phyloP scores from a whole-genome alignment of 768 basidiomycete genomes.

The Asterophora lycoperdoides region DNA sequence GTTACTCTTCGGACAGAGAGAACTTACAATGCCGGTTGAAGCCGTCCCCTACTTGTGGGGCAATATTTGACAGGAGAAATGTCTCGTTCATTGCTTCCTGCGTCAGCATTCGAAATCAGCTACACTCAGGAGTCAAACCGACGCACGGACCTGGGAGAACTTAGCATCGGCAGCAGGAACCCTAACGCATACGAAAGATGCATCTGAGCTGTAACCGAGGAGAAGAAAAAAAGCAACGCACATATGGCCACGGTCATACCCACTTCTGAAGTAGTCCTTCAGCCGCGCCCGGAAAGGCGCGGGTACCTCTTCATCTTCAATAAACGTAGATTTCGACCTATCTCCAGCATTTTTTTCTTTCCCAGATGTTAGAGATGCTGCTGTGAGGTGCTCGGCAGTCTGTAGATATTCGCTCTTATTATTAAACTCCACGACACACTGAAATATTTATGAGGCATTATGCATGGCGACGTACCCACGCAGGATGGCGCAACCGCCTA shows the following conservation, averaged over 20 bases:
- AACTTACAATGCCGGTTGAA: constrained; percentile 93
- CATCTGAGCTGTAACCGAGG: neutral
- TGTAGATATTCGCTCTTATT: constrained; percentile 25
- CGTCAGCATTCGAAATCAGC: neutral
- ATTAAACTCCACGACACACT: neutral
- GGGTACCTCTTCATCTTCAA: constrained; percentile 80
- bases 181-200: constrained; percentile 37
- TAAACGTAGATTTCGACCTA: constrained; percentile 71
- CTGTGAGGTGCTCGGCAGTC: constrained; percentile 95
- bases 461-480: constrained; percentile 63
- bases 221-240: constrained; percentile 33
- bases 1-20: neutral
- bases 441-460: no score
- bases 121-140: neutral
- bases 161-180: constrained; percentile 98
- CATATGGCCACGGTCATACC: constrained; percentile 98
- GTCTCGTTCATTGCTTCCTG: constrained; percentile 95
- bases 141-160: constrained; percentile 58
- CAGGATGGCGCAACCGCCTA: constrained; percentile 81
- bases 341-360: constrained; percentile 47
- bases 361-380: constrained; percentile 55
- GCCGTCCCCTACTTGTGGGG: constrained; percentile 95
- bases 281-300: constrained; percentile 74
- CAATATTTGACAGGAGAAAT: constrained; percentile 91
- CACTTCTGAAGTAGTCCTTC: constrained; percentile 88